These are phyloP conservation scores for Lachnellula occidentalis DNA, from an alignment of 2,329 filamentous ascomycete species.

Conservation along the genomic window DNA sequence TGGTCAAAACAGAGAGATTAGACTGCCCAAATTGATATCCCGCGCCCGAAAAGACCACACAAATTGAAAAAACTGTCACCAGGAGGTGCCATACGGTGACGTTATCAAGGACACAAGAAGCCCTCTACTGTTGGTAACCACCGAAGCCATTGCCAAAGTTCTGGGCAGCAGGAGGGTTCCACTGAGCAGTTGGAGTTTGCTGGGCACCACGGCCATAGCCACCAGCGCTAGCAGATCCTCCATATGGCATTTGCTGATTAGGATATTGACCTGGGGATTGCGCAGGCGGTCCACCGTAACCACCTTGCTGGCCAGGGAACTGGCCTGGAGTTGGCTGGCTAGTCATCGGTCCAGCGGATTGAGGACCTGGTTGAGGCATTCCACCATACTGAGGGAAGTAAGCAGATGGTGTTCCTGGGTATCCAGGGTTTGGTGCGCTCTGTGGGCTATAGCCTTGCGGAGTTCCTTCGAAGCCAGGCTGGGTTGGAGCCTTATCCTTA, in stretches of 20 bases:
- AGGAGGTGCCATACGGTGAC: neutral
- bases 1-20: slow-evolving; percentile 20
- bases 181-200: slow-evolving; percentile 32
- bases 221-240: slow-evolving; percentile 67
- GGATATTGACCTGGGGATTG: slow-evolving; percentile 59
- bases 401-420: slow-evolving; percentile 68
- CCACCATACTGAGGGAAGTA: slow-evolving; percentile 96
- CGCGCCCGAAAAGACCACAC: slow-evolving; percentile 12
- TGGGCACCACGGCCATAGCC: slow-evolving; percentile 75
- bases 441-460: slow-evolving; percentile 66
- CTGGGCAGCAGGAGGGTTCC: slow-evolving; percentile 50
- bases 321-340: slow-evolving; percentile 36
- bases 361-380: slow-evolving; percentile 38
- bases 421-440: slow-evolving; percentile 64
- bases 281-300: slow-evolving; percentile 56
- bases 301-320: slow-evolving; percentile 61
- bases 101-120: slow-evolving; percentile 4
- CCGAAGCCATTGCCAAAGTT: slow-evolving; percentile 59
- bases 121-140: slow-evolving; percentile 53
- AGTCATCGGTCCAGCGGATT: slow-evolving; percentile 33
- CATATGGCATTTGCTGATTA: slow-evolving; percentile 67
- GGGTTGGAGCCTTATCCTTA: slow-evolving; percentile 89
- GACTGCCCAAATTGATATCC: slow-evolving; percentile 25
- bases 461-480: slow-evolving; percentile 74
- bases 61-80: slow-evolving; percentile 15